These are phyloP conservation scores for Phycomyces nitens DNA, from an alignment of 192 early-diverging fungal species.

Conservation along the genomic window DNA sequence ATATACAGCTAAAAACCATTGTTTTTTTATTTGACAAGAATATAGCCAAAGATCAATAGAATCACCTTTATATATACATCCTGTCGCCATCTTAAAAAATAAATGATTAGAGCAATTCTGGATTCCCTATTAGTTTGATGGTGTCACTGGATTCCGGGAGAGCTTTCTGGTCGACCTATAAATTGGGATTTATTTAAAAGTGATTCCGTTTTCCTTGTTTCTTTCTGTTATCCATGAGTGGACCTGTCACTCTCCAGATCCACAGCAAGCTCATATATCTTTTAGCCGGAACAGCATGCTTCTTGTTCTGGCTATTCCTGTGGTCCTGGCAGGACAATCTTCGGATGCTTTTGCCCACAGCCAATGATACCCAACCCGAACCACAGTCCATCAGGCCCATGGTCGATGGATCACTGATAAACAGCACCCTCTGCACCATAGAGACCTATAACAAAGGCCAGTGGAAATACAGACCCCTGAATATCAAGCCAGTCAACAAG, in stretches of 20 bases:
- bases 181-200: too few relatives aligned
- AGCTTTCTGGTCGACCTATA: too few relatives aligned
- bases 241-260: not conserved
- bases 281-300: not conserved
- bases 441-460: slow-evolving; percentile 27
- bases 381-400: not conserved
- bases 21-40: too few relatives aligned
- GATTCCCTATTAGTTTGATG: too few relatives aligned
- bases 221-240: not conserved
- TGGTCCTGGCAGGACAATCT: not conserved
- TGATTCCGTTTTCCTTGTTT: too few relatives aligned
- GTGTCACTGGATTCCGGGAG: too few relatives aligned
- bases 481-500: not conserved
- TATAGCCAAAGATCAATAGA: not conserved
- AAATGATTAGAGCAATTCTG: too few relatives aligned
- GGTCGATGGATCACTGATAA: not conserved
- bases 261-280: not conserved
- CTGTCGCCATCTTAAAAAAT: too few relatives aligned
- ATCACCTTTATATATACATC: too few relatives aligned
- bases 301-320: not conserved
- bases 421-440: slow-evolving; percentile 8
- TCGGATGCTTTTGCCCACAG: not conserved
- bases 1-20: too few relatives aligned
- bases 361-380: not conserved
- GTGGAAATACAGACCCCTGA: slow-evolving; percentile 19